phyloP scores from a whole-genome alignment of 2,329 filamentous ascomycete genomes.

The Cercospora sesami region DNA sequence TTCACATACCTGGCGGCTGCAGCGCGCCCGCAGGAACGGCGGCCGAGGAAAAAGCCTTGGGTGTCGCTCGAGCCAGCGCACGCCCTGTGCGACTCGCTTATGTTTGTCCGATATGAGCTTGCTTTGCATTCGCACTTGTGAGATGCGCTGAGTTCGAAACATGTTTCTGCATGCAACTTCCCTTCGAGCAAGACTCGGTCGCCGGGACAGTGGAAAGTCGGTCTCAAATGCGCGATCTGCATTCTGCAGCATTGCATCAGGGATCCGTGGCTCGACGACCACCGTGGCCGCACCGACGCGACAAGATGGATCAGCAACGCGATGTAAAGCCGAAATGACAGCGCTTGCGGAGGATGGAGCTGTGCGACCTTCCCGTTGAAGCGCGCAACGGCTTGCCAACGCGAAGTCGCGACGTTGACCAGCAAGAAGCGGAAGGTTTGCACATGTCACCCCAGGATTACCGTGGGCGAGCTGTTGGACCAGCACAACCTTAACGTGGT shows the following conservation, averaged over 20 bases:
- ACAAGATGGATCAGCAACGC: not conserved
- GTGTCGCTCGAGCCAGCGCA: not conserved
- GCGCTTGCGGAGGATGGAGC: not conserved
- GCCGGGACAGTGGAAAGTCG: not conserved
- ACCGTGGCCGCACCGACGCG: not conserved
- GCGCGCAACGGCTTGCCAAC: not conserved
- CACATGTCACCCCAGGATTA: not conserved
- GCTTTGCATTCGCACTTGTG: not conserved
- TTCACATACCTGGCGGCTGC: constrained; percentile 6
- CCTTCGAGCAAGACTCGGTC: not conserved
- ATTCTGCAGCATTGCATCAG: not conserved
- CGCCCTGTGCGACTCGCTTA: constrained; percentile 1
- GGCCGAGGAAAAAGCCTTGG: constrained; percentile 1
- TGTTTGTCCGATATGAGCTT: not conserved
- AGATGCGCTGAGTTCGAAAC: constrained; percentile 2
- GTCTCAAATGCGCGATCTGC: not conserved
- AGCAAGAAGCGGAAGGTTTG: not conserved
- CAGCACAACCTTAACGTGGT: not conserved
- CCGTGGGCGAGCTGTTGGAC: not conserved
- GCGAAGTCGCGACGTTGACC: not conserved
- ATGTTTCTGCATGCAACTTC: not conserved
- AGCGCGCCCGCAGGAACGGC: constrained; percentile 2
- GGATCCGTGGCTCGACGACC: not conserved
- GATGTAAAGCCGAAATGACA: constrained; percentile 15
- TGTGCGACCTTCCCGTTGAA: not conserved